Base-by-base conservation (phyloP, 2,329 filamentous ascomycete species). In the Xylariaceae sp. region DNA sequence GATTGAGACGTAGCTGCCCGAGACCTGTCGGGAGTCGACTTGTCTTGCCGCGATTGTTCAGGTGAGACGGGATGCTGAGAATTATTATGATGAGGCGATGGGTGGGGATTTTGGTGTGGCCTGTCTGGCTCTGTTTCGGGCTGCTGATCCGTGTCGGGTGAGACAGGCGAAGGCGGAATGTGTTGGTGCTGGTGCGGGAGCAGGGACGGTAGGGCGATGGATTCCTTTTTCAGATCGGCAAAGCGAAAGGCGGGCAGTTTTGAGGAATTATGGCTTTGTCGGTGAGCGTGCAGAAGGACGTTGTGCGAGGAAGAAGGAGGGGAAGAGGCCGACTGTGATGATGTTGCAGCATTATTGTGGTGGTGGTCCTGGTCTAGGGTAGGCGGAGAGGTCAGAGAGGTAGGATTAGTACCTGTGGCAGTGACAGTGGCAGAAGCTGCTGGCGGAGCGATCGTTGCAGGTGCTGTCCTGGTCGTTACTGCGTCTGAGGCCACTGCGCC, bases 201-300 rank as follows among this genome's bases (percentile, higher is more conserved):
- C 42, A 65, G 56, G 41, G 56, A 57, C 34, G 65, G 59, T 36
- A 60, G 48, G 29, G 56, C 51, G 29, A 67, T 59, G 35, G 58
- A 49, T 45, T 65, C 62, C 44, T 64, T 65, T 42, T 62, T 63
- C 41, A 71, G 62, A 60, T 78, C 74, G 49, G 66, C 70, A 54
- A 75, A 74, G 44, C 74, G 74, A 58, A 73, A 76, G 17, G 74
- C 67, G 19, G 76, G 74, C 49, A 78, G 61, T 52, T 78, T 78
- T 47, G 74, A 78, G 30, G 73, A 71, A 54, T 68, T 77, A 59
- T 78, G 69, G 55, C 58, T 73, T 49, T 73, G 72, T 41, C 74
- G 72, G 59, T 78, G 74, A 34, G 62, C 59, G 51, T 78, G 71
- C 39, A 65, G 45, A 34, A 49, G 53, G 45, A 41, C 19, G 41